Percentiles rank a stretch among this genome's conserved stretches.
These are phyloP conservation scores for Podospora didyma DNA, from an alignment of 495 filamentous ascomycete species.

Conservation along the genomic window DNA sequence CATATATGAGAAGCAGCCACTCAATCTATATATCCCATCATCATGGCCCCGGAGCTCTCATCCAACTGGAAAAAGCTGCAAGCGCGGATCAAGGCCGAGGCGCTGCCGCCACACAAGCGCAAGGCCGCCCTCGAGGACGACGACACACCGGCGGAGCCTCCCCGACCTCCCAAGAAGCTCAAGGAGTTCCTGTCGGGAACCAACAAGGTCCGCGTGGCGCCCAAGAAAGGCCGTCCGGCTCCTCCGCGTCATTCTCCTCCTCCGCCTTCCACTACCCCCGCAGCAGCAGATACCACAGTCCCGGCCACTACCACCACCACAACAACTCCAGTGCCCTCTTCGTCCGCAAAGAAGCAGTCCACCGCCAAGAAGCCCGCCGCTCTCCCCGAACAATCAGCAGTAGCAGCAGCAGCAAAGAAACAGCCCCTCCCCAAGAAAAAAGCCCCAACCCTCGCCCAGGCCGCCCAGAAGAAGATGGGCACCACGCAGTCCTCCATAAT, in stretches of 20 bases:
- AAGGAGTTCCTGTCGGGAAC: neutral
- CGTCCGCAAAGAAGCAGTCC: too few relatives aligned
- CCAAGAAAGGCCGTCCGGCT: neutral
- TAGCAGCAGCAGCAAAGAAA: too few relatives aligned
- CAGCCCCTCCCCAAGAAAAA: neutral
- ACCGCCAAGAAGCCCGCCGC: too few relatives aligned
- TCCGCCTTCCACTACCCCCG: too few relatives aligned
- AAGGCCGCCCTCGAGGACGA: slow-evolving; percentile 3
- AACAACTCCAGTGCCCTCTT: too few relatives aligned
- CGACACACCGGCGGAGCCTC: neutral
- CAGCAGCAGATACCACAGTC: too few relatives aligned
- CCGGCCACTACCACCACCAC: too few relatives aligned
- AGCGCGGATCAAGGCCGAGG: slow-evolving; percentile 55
- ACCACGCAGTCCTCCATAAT: slow-evolving; percentile 32
- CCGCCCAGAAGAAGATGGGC: slow-evolving; percentile 27
- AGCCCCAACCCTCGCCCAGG: neutral
- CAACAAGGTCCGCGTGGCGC: neutral
- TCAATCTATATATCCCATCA: neutral
- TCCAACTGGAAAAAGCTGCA: slow-evolving; percentile 77
- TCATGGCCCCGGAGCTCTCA: slow-evolving; percentile 43
- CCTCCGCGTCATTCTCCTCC: too few relatives aligned
- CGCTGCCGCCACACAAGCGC: slow-evolving; percentile 25
- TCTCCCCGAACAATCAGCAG: neutral
- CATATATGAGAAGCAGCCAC: too few relatives aligned
- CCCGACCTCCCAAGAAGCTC: neutral